Conservation (phyloP, 23 red algal genomes). For the Chondrus crispus region DNA sequence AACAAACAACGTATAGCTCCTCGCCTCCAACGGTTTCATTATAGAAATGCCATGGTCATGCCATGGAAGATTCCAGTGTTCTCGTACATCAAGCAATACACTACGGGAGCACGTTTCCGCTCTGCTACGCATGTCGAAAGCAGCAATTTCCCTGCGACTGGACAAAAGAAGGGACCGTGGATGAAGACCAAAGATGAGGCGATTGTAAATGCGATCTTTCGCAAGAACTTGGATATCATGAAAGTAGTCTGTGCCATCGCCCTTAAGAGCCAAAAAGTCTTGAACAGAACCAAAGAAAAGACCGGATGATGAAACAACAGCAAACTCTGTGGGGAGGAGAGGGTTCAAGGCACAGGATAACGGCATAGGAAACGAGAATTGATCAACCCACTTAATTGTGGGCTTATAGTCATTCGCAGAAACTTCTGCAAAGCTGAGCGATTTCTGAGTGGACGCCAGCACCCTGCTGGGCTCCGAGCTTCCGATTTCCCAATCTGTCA, state of each 20-base stretch:
- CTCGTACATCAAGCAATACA: not conserved
- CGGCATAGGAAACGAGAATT: not conserved
- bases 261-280: not conserved
- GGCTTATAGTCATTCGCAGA: not conserved
- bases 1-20: not conserved
- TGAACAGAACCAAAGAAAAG: slow-evolving; percentile 1
- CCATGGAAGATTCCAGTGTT: not conserved
- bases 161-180: slow-evolving; percentile 22
- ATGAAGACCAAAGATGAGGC: slow-evolving; percentile 5
- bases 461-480: not conserved
- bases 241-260: not conserved
- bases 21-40: not conserved
- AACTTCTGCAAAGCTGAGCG: not conserved
- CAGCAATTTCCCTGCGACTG: not conserved
- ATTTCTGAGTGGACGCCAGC: not conserved
- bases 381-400: not conserved
- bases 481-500: not conserved
- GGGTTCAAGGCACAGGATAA: slow-evolving; percentile 4
- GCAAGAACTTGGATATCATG: not conserved
- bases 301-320: not conserved
- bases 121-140: not conserved
- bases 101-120: not conserved
- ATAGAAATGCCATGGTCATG: not conserved
- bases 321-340: slow-evolving; percentile 15
- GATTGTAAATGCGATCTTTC: not conserved